Percentiles rank a stretch among this genome's conserved stretches.
Conservation (phyloP, 2,329 filamentous ascomycete species). For the Epichloe uncinata region DNA sequence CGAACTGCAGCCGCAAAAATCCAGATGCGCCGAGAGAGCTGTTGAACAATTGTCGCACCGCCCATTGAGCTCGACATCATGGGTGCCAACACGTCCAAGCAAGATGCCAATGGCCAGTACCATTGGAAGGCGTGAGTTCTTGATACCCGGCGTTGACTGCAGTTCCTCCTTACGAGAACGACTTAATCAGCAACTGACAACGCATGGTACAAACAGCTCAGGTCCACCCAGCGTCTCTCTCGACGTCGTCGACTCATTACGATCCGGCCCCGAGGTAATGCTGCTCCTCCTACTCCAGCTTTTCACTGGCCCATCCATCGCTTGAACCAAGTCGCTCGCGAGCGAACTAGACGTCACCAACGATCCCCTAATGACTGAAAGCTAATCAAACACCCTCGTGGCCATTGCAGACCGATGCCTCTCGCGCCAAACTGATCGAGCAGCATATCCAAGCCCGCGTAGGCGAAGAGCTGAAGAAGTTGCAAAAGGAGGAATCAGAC, state of each 20-base stretch:
- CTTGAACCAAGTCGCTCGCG: too few relatives aligned
- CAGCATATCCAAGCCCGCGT: conserved; percentile 82
- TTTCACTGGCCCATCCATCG: background rate
- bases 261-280: conserved; percentile 70
- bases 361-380: background rate
- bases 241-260: conserved; percentile 68
- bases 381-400: background rate
- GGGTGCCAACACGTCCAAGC: conserved; percentile 45
- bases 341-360: too few relatives aligned
- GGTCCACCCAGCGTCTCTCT: conserved; percentile 53
- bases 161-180: background rate
- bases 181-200: background rate
- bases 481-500: conserved; percentile 56
- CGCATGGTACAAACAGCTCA: conserved; percentile 18
- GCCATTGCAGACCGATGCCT: conserved; percentile 62
- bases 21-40: conserved; percentile 10
- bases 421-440: conserved; percentile 71
- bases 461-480: conserved; percentile 67
- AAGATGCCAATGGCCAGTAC: conserved; percentile 20
- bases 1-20: conserved; percentile 23
- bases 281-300: background rate
- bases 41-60: conserved; percentile 17
- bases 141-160: background rate
- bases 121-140: conserved; percentile 42
- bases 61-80: conserved; percentile 32